A percentile compares a stretch with the other conserved stretches of the same genome.
Evolutionary conservation across 257 asterid genomes (phyloP).

Genomic region (Fraxinus excelsior): DNA sequence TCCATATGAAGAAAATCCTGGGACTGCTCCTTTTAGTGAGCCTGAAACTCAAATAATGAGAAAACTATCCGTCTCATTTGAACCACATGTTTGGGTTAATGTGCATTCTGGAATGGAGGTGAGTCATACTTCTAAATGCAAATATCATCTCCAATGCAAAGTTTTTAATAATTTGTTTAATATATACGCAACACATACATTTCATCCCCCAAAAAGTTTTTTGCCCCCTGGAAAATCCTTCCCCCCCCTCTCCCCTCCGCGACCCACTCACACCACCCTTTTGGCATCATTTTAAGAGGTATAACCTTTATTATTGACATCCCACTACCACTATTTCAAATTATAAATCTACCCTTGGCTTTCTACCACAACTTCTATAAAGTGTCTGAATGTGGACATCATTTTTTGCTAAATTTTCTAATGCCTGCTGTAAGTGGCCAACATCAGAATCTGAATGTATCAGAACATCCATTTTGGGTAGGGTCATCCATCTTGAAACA

Average conservation of each 20-base stretch:
- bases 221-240: neutral
- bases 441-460: neutral
- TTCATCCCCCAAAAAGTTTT: neutral
- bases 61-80: conserved; percentile 74
- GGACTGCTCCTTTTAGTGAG: conserved; percentile 89
- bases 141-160: conserved; percentile 20
- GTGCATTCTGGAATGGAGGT: conserved; percentile 99
- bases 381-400: neutral
- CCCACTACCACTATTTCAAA: neutral
- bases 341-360: neutral
- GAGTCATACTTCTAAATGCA: conserved; percentile 23
- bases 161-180: conserved; percentile 8
- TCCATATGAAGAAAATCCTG: conserved; percentile 96
- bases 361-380: neutral
- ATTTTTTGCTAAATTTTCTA: neutral
- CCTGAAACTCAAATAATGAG: conserved; percentile 95
- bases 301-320: neutral
- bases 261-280: neutral
- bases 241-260: too few species aligned
- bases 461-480: neutral
- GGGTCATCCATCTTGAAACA: neutral
- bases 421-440: neutral
- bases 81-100: conserved; percentile 97
- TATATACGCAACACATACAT: too few species aligned
- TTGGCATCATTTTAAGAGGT: neutral